These are phyloP conservation scores for Isatis tinctoria DNA, from an alignment of 345 rosid genomes.

Conservation along the genomic window DNA sequence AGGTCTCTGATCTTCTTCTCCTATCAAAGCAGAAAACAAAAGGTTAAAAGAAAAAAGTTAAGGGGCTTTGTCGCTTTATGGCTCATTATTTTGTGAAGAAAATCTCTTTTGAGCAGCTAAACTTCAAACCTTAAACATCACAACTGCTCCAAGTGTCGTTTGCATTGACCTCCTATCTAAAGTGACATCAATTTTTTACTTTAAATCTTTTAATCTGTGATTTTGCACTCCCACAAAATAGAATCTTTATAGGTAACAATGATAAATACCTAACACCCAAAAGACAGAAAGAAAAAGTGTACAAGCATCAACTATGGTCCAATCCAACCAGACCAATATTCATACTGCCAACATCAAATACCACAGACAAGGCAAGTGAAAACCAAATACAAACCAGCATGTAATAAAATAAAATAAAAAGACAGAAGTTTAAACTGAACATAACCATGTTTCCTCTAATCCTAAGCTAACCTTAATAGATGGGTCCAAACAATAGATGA, in stretches of 20 bases:
- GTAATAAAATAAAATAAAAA: neutral
- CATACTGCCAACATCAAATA: constrained; percentile 10
- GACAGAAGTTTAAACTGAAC: neutral
- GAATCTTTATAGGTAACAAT: neutral
- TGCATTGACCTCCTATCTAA: constrained; percentile 22
- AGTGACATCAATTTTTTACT: constrained; percentile 6
- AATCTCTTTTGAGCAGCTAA: constrained; percentile 21
- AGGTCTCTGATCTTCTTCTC: constrained; percentile 6
- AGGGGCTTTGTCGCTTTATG: neutral
- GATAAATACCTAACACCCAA: constrained; percentile 9
- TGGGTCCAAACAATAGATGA: constrained; percentile 16
- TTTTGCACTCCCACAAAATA: constrained; percentile 17
- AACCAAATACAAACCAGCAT: constrained; percentile 13
- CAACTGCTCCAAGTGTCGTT: constrained; percentile 18
- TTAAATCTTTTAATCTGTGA: constrained; percentile 13
- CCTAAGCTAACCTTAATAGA: constrained; percentile 21
- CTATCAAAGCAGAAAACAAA: constrained; percentile 1
- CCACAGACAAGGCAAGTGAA: neutral
- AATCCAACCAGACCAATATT: neutral
- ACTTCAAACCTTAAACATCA: constrained; percentile 29
- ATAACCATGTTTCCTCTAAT: neutral
- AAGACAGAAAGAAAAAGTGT: constrained; percentile 1
- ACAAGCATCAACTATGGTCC: constrained; percentile 17
- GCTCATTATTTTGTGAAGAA: neutral
- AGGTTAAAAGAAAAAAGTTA: constrained; percentile 9